These are phyloP conservation scores for Cladochytrium replicatum DNA, from an alignment of 192 early-diverging fungal genomes.

Conservation along the genomic window DNA sequence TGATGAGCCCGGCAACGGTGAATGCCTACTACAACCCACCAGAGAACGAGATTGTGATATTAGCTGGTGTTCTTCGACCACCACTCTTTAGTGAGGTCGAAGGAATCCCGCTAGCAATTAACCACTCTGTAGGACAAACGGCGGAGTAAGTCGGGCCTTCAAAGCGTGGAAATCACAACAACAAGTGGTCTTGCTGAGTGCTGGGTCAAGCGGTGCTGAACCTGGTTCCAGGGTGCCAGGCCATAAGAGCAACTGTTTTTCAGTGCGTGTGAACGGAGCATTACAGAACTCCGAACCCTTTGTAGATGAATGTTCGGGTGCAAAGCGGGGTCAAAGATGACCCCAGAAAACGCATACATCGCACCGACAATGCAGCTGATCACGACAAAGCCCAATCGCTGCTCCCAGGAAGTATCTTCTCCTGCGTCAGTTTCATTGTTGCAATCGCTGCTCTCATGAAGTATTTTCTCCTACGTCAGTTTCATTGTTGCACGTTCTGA, in stretches of 20 bases:
- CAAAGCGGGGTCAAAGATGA: too few species aligned
- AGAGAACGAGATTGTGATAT: constrained; percentile 29
- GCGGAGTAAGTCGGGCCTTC: constrained; percentile 36
- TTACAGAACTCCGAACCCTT: constrained; percentile 57
- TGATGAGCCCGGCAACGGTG: constrained; percentile 18
- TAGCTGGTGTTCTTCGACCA: constrained; percentile 45
- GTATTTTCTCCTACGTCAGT: too few species aligned
- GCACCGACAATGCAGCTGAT: too few species aligned
- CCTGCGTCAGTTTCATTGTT: too few species aligned
- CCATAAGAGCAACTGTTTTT: constrained; percentile 40
- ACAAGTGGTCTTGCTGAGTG: not conserved
- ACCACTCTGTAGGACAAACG: constrained; percentile 60
- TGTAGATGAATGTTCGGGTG: constrained; percentile 59
- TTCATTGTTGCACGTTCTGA: too few species aligned
- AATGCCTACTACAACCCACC: constrained; percentile 25
- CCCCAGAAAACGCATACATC: too few species aligned
- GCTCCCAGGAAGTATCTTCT: too few species aligned
- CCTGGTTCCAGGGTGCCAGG: constrained; percentile 25
- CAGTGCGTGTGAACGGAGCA: constrained; percentile 58
- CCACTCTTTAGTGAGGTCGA: constrained; percentile 33
- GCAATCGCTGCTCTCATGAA: too few species aligned
- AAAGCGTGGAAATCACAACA: constrained; percentile 36
- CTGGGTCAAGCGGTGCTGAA: constrained; percentile 6
- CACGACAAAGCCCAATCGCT: too few species aligned
- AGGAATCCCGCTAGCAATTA: constrained; percentile 43